Evolutionary conservation across 768 basidiomycete genomes (phyloP), one percentile per base, ranked within the genome.

Genomic region (Imleria badia): DNA sequence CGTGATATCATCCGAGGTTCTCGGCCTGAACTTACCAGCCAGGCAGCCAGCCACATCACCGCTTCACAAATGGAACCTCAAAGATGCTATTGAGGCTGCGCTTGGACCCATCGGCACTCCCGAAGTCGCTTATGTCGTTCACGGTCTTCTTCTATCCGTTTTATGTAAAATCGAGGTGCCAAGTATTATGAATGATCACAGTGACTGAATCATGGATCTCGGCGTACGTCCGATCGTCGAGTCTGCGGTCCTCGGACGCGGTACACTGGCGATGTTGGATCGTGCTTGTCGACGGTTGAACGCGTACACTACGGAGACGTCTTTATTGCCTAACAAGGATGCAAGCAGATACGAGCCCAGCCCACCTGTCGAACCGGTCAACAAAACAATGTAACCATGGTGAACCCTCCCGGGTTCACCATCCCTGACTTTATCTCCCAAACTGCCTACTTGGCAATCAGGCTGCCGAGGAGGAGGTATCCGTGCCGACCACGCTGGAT

Each of bases 131-230:
- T n/a, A n/a, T n/a, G n/a, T n/a, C n/a, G n/a, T n/a, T n/a, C n/a
- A n/a, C n/a, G n/a, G n/a, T n/a, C n/a, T n/a, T n/a, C n/a, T n/a
- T n/a, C n/a, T n/a, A n/a, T n/a, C n/a, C n/a, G n/a, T n/a, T n/a
- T n/a, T n/a, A n/a, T n/a, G n/a, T 80, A 66, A 84, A 80, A 62
- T 82, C 78, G 22, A 82, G 66, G 1, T 67, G 69, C 81, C 81
- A 81, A 8, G 78, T 77, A 45, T 73, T 76, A 48, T 80, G 78
- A 10, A 79, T 71, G 54, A 81, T 72, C 14, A 56, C 50, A 0
- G 69, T 77, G 7, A 75, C 62, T 6, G 60, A 61, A 19, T 60
- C 52, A 14, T 64, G 64, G 10, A 77, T 56, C 70, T 66, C 52
- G 14, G 49, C 54, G 43, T 66, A 72, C 3, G 60, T 48, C 20